Conservation (phyloP, 2,329 filamentous ascomycete species). For the Pezicula radicicola region DNA sequence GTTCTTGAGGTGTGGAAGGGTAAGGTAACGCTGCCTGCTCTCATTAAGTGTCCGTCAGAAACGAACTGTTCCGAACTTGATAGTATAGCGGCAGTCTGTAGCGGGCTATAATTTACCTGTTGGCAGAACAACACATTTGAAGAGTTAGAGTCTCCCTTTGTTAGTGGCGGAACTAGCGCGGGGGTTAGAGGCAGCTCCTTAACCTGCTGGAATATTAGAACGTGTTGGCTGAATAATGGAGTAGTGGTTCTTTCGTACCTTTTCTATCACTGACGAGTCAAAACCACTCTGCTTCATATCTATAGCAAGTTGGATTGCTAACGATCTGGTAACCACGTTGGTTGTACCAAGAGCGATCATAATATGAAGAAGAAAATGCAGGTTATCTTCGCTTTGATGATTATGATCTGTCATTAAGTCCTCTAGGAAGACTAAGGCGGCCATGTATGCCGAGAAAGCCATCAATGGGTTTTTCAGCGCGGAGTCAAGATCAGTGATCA, state of each 20-base stretch:
- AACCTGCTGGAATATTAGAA: too few relatives aligned
- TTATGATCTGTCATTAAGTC: slow-evolving; percentile 65
- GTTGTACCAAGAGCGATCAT: slow-evolving; percentile 63
- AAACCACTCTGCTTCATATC: slow-evolving; percentile 48
- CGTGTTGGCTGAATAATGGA: too few relatives aligned
- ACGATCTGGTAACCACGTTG: slow-evolving; percentile 66
- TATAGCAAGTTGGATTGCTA: slow-evolving; percentile 66
- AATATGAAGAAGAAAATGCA: slow-evolving; percentile 65
- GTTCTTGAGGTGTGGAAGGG: too few relatives aligned
- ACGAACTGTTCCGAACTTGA: too few relatives aligned
- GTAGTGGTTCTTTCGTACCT: neutral
- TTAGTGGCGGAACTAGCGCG: too few relatives aligned
- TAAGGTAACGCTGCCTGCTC: too few relatives aligned
- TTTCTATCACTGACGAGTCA: neutral
- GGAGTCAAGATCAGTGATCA: slow-evolving; percentile 39
- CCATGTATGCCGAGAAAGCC: slow-evolving; percentile 69
- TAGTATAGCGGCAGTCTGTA: too few relatives aligned
- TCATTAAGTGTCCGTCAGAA: too few relatives aligned
- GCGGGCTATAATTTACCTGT: too few relatives aligned
- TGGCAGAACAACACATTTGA: too few relatives aligned
- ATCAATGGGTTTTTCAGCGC: slow-evolving; percentile 66
- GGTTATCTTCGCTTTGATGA: slow-evolving; percentile 53
- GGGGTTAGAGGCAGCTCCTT: too few relatives aligned
- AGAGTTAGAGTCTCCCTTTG: too few relatives aligned
- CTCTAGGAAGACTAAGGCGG: slow-evolving; percentile 68